These are phyloP conservation scores for Boletus rufocinnamomeus DNA, from an alignment of 768 basidiomycete genomes.

Conservation along the genomic window DNA sequence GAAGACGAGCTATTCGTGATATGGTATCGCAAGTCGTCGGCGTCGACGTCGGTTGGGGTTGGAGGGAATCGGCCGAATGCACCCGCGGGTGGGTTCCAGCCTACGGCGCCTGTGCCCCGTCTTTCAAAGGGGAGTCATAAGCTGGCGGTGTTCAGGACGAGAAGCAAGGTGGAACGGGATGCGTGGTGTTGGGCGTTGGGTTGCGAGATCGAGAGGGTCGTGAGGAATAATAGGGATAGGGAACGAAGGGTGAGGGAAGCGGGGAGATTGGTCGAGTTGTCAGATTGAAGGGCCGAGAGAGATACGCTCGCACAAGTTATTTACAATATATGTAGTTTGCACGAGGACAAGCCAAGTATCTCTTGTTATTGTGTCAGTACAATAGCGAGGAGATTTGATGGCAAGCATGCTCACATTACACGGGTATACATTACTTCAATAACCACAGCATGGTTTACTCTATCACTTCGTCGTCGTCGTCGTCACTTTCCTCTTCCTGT, in stretches of 20 bases:
- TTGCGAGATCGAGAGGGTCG: conserved; percentile 82
- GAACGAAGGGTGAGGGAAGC: conserved; percentile 67
- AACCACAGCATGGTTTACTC: conserved; percentile 39
- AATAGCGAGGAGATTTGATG: neutral
- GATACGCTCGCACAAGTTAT: neutral
- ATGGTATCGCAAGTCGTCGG: conserved; percentile 55
- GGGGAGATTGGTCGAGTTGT: conserved; percentile 52
- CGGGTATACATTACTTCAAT: conserved; percentile 4
- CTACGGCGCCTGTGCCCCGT: conserved; percentile 42
- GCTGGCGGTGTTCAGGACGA: conserved; percentile 64
- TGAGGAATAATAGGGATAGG: conserved; percentile 58
- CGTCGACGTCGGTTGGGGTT: conserved; percentile 3
- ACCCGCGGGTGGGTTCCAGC: conserved; percentile 18
- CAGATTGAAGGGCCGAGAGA: conserved; percentile 8
- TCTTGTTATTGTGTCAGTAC: neutral
- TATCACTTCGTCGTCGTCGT: conserved; percentile 50
- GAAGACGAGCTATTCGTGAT: conserved; percentile 89
- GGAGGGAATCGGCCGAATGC: conserved; percentile 20
- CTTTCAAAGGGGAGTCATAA: conserved; percentile 58
- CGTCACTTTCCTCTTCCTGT: conserved; percentile 39
- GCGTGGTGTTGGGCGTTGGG: conserved; percentile 95
- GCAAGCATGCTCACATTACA: conserved; percentile 14
- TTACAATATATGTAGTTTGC: neutral
- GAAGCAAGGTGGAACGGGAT: conserved; percentile 88
- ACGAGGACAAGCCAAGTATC: neutral